Evolutionary conservation across 805 yeast species (phyloP), one percentile per base, ranked within the genome.

Genomic region (Metschnikowia kofuensis): DNA sequence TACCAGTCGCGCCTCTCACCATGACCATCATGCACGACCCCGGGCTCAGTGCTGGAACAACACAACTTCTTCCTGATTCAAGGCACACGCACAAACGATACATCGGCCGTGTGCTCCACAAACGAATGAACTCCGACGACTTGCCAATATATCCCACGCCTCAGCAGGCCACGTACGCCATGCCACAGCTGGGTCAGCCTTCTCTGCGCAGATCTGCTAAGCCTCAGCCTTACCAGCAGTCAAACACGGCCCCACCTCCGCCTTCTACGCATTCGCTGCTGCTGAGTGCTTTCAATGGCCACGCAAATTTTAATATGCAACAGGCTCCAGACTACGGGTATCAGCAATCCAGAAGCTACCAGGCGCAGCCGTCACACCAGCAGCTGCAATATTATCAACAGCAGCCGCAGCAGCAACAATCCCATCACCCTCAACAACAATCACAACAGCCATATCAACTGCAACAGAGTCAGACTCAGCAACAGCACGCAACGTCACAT

Each of bases 71-170:
- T 32, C 44, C 26, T 10, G 41, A 35, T 15, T 11, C 26, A 15
- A 26, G 37, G 21, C 29, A 28, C 28, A n/a, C 16, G 13, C 37
- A 21, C 5, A 26, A 16, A 11, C 29, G 14, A 12, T 10, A 27
- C 42, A 12, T 13, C 29, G 35, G 38, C 26, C 27, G 21, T 13
- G 31, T 10, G 21, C 41, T 14, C 38, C 38, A 21, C 32, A 35
- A 11, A 30, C 34, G 15, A 37, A 57, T 57, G 60, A 47, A 47
- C 40, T 45, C 60, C 14, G 56, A 74, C 62, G 77, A 74, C 35
- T 62, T 74, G 55, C 78, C 78, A 21, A 57, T 65, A 58, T 72
- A 70, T 55, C 78, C 77, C 6, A 74, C 78, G 27, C 78, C 78
- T 2, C 72, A 66, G 44, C 76, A 74, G 60, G 75, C 75, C 7